Base-by-base conservation (phyloP, 1,139 yeast species). In the Geotrichum macrosporum region DNA sequence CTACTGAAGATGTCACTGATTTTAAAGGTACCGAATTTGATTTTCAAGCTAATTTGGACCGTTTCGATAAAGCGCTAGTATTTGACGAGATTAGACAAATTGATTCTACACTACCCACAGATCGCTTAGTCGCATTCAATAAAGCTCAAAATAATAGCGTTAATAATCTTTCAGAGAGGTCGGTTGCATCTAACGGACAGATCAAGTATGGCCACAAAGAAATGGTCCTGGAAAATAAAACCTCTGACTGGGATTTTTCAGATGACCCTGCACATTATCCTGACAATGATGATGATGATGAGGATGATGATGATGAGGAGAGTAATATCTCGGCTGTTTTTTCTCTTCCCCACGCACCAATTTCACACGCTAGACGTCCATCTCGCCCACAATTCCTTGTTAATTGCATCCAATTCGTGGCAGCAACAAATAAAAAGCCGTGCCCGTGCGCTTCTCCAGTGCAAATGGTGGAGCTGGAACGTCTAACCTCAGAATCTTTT, bases 1-100 rank as follows among this genome's bases (percentile, higher is more conserved):
- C 73, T 41, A 74, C 71, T 30, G 79, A 75, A 51, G 75, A 72
- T 44, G 73, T 78, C 53, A 66, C 76, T 35, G 78, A 73, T 16
- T 56, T 60, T 40, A 54, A 57, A 31, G 57, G 58, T 47, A 55
- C 57, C 4, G 96, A 88, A 54, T 89, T 88, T 67, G 96, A 89
- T 63, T 88, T 89, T 65, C 85, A 79, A 50, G 82, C 88, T 8
- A 86, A 84, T 60, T 72, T 88, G 55, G 81, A 83, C 24, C 78
- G 81, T 73, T 89, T 89, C 61, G 94, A 89, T 65, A 89, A 89
- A 63, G 72, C 75, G 52, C 73, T 81, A 5, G 92, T 88, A 5
- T 84, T 89, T 64, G 85, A 83, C 47, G 87, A 85, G 60, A 76
- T 87, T 60, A 79, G 80, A 44, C 74, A 73, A 54, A 69, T 71